Percentiles rank a stretch among this genome's conserved stretches.
These are phyloP conservation scores for Dactylonectria macrodidyma DNA, from an alignment of 2,329 filamentous ascomycete species.

Conservation along the genomic window DNA sequence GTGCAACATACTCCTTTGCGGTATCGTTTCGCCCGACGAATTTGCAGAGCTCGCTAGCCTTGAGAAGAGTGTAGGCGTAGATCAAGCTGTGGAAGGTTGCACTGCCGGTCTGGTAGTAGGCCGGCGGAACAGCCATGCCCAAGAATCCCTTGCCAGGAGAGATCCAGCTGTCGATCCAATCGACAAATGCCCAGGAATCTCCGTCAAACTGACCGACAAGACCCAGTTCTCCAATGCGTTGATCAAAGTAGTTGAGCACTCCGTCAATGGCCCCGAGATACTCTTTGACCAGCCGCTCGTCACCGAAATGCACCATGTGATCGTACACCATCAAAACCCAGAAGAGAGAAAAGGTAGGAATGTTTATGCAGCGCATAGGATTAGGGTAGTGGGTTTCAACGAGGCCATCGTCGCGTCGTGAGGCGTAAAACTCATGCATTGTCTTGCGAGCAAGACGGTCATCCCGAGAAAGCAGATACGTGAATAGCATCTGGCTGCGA, in stretches of 20 bases:
- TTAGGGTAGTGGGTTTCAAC: slow-evolving; percentile 27
- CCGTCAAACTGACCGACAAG: slow-evolving; percentile 28
- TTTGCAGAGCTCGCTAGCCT: slow-evolving; percentile 18
- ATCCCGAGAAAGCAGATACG: slow-evolving; percentile 23
- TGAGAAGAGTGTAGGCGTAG: slow-evolving; percentile 24
- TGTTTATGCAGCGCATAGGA: slow-evolving; percentile 18
- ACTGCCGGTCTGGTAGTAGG: slow-evolving; percentile 16
- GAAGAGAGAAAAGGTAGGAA: slow-evolving; percentile 27
- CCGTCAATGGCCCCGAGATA: slow-evolving; percentile 27
- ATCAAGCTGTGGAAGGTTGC: slow-evolving; percentile 24
- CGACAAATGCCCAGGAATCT: slow-evolving; percentile 26
- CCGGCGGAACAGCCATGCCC: slow-evolving; percentile 19
- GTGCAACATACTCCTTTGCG: slow-evolving; percentile 13
- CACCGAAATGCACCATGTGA: slow-evolving; percentile 31
- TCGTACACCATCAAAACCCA: slow-evolving; percentile 30
- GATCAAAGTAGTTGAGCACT: slow-evolving; percentile 25
- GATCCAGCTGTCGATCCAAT: slow-evolving; percentile 21
- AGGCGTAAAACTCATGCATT: slow-evolving; percentile 31
- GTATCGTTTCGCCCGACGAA: slow-evolving; percentile 23
- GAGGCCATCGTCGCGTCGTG: slow-evolving; percentile 22
- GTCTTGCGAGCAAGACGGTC: slow-evolving; percentile 24
- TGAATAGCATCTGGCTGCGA: slow-evolving; percentile 25
- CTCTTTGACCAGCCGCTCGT: slow-evolving; percentile 20
- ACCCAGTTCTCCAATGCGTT: slow-evolving; percentile 1
- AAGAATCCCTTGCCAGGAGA: slow-evolving; percentile 21